phyloP scores from a whole-genome alignment of 306 rosid genomes.

The Cyamopsis tetragonoloba region DNA sequence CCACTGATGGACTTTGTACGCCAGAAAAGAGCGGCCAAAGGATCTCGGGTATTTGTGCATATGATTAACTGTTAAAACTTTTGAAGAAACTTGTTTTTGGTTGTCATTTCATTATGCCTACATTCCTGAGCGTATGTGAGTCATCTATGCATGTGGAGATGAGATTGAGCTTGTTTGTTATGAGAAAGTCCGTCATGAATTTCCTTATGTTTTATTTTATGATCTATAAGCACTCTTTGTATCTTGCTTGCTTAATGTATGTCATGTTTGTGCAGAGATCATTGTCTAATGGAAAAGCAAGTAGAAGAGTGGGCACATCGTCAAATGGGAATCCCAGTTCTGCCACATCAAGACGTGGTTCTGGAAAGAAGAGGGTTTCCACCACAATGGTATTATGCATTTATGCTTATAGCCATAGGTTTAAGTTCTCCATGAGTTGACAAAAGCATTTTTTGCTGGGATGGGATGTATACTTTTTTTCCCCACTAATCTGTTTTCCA shows the following conservation, averaged over 20 bases:
- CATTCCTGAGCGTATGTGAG: neutral
- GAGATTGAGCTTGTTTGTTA: neutral
- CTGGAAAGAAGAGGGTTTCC: constrained; percentile 56
- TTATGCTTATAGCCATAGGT: constrained; percentile 5
- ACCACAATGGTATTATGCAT: constrained; percentile 51
- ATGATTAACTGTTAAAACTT: neutral
- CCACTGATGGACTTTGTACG: constrained; percentile 86
- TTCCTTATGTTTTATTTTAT: neutral
- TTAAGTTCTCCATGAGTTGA: neutral
- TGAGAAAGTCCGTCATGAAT: neutral
- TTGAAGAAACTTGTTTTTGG: neutral
- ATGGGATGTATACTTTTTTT: neutral
- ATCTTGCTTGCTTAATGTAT: constrained; percentile 15
- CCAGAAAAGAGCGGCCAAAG: constrained; percentile 75
- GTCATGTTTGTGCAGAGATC: constrained; percentile 41
- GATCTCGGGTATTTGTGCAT: constrained; percentile 51
- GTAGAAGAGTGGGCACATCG: constrained; percentile 42
- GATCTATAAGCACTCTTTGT: neutral
- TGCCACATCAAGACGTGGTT: constrained; percentile 46
- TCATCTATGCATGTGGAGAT: neutral
- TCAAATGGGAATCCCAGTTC: constrained; percentile 45
- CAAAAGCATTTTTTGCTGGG: no score
- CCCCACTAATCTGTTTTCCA: neutral
- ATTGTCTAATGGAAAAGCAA: constrained; percentile 50
- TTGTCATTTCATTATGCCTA: neutral